Base-by-base conservation (phyloP, 345 rosid genomes). In the Dipteronia sinensis region DNA sequence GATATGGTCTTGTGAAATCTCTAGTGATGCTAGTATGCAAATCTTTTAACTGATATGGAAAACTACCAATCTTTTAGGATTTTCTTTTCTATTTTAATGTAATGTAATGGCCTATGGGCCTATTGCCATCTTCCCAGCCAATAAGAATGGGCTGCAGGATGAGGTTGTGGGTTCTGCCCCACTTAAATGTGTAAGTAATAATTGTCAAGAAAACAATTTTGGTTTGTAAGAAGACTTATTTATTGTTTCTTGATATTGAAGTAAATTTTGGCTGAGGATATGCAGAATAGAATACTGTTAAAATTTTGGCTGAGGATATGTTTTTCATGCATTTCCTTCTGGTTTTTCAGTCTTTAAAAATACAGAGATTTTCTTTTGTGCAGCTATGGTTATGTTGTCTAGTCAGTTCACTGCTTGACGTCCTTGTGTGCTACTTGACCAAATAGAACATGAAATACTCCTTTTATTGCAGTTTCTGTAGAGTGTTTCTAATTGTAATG, bases 1-100 rank as follows among this genome's bases (percentile, higher is more conserved):
- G 71, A 65, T 46, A 5, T 47, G 7, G 77, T 47, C 42, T 63
- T 74, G 69, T 64, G 22, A 47, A 74, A n/a, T 46, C 12, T n/a
- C 40, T 56, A 29, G 20, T 42, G 34, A 23, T 44, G 56, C 31
- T 61, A 15, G 2, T 73, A 19, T 73, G 40, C 34, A 31, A 59
- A 61, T 23, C 56, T 12, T 61, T 63, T 73, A 55, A 17, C 44
- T 72, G 2, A 20, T 27, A 25, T 17, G 46, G 55, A 58, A 12
- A 4, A 23, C 44, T 22, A 16, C 27, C 10, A 62, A 17, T 2
- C 56, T 61, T 61, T 61, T 20, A n/a, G 5, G 6, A 6, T 20
- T 19, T 59, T 59, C 64, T 20, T 59, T 59, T 73, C 55, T 23
- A 22, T 22, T 56, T 7, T 38, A 44, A 34, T 23, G 10, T 42